Evolutionary conservation across 441 rosid species (phyloP).

Genomic region (Flueggea neowawraea): DNA sequence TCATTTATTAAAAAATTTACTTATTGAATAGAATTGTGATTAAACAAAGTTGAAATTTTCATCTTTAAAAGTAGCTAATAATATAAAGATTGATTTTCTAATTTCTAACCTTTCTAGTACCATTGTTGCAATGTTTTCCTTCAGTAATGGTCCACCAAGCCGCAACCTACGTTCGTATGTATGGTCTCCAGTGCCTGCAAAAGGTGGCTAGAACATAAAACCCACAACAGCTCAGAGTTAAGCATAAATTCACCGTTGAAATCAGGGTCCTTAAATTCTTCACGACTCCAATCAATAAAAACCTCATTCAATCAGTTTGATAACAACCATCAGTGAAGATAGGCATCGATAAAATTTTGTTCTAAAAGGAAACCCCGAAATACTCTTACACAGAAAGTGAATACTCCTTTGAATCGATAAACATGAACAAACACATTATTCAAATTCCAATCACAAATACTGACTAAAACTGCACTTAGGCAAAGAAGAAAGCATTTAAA

Average conservation of each 20-base stretch:
- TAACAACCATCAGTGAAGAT: not conserved
- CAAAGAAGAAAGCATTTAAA: too few relatives aligned
- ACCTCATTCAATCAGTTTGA: not conserved
- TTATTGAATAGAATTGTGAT: too few relatives aligned
- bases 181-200: slow-evolving; percentile 95
- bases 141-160: slow-evolving; percentile 87
- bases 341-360: too few relatives aligned
- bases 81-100: not conserved
- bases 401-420: too few relatives aligned
- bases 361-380: too few relatives aligned
- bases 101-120: slow-evolving; percentile 82
- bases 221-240: not conserved
- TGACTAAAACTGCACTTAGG: too few relatives aligned
- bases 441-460: too few relatives aligned
- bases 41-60: not conserved
- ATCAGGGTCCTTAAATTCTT: not conserved
- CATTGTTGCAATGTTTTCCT: slow-evolving; percentile 92
- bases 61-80: too few relatives aligned
- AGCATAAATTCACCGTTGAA: not conserved
- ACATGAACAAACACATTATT: too few relatives aligned
- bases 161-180: slow-evolving; percentile 84
- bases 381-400: too few relatives aligned
- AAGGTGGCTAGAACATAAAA: slow-evolving; percentile 9
- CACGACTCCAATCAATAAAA: not conserved
- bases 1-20: too few relatives aligned